Conservation (phyloP, 805 yeast genomes). For the Lipomyces sp. region DNA sequence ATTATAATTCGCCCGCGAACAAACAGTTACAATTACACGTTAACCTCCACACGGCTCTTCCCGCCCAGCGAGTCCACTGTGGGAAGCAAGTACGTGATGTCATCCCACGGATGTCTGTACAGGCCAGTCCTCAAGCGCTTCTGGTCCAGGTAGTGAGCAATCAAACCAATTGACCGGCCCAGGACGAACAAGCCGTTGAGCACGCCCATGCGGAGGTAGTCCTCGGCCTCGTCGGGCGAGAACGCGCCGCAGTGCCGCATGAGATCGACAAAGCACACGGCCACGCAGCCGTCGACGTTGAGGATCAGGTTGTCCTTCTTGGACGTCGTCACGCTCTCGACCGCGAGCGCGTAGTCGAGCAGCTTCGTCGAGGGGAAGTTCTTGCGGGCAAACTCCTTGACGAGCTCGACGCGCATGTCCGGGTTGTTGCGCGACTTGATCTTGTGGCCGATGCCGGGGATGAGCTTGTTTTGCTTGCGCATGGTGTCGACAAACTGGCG, state of each 20-base stretch:
- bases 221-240: conserved; percentile 46
- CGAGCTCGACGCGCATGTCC: conserved; percentile 48
- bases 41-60: conserved; percentile 18
- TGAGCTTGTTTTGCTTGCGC: conserved; percentile 48
- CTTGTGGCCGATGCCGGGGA: conserved; percentile 49
- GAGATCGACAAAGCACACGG: conserved; percentile 45
- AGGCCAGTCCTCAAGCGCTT: conserved; percentile 47
- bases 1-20: not conserved
- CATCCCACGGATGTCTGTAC: conserved; percentile 50
- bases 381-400: conserved; percentile 46
- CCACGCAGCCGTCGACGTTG: conserved; percentile 48
- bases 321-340: conserved; percentile 49
- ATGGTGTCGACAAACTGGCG: conserved; percentile 47
- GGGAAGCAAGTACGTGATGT: conserved; percentile 40
- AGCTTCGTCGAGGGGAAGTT: conserved; percentile 45
- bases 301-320: conserved; percentile 48
- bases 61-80: conserved; percentile 20
- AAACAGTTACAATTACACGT: conserved; percentile 3
- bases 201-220: conserved; percentile 47
- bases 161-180: conserved; percentile 47
- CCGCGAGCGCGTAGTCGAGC: conserved; percentile 48
- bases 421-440: conserved; percentile 49
- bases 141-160: conserved; percentile 48
- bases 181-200: conserved; percentile 47
- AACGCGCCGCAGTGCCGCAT: conserved; percentile 46